phyloP scores from a whole-genome alignment of 495 filamentous ascomycete genomes.

The Neurospora sp. region DNA sequence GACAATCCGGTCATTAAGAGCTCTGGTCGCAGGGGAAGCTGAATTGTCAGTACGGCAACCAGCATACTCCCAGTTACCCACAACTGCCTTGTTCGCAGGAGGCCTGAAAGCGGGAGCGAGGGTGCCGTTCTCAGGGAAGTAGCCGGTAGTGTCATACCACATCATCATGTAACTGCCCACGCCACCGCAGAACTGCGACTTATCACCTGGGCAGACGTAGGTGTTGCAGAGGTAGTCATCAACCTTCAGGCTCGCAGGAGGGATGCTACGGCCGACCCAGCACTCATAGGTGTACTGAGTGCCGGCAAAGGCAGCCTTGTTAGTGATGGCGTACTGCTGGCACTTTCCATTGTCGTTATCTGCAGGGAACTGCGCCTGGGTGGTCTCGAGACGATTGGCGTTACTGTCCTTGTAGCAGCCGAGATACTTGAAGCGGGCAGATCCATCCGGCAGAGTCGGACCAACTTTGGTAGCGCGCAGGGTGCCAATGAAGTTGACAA shows the following conservation, averaged over 20 bases:
- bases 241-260: constrained; percentile 9
- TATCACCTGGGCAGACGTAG: constrained; percentile 25
- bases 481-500: constrained; percentile 22
- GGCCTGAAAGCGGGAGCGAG: constrained; percentile 10
- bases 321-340: constrained; percentile 20
- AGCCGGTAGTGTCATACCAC: constrained; percentile 8
- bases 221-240: constrained; percentile 22
- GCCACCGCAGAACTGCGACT: constrained; percentile 24
- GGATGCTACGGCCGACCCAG: constrained; percentile 28
- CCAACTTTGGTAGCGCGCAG: constrained; percentile 18
- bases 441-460: constrained; percentile 19
- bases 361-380: constrained; percentile 12
- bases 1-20: constrained; percentile 9
- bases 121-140: constrained; percentile 4
- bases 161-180: constrained; percentile 15
- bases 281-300: constrained; percentile 20
- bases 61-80: constrained; percentile 16
- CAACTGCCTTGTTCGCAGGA: constrained; percentile 9
- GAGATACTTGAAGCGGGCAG: constrained; percentile 23
- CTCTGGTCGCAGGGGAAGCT: constrained; percentile 3
- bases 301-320: constrained; percentile 25
- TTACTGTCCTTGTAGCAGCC: constrained; percentile 29
- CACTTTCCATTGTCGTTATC: constrained; percentile 25
- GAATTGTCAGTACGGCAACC: constrained; percentile 26
- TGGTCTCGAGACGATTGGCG: constrained; percentile 19